Evolutionary conservation across 2,329 filamentous ascomycete species (phyloP), one percentile per base, ranked within the genome.

Genomic region (Chaetomium olivaceum): DNA sequence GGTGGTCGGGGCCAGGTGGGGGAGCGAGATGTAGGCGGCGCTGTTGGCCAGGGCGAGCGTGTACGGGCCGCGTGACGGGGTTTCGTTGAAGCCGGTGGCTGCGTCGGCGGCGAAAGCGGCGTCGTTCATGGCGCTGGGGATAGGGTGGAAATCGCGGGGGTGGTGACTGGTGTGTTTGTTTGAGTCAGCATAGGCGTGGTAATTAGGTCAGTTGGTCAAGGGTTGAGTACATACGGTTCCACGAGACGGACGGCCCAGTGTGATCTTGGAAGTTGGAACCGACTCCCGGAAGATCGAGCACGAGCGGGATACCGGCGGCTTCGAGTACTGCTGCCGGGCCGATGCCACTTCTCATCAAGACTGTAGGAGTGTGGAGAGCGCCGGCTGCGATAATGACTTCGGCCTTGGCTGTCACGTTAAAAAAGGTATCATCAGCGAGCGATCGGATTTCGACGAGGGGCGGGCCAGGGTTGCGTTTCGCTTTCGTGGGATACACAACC

Each of bases 201-300:
- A 16, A 25, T 14, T 14, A 52, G 21, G 21, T 25, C 2, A 3
- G 14, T 52, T 7, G 50, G 21, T 16, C 16, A 31, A 7, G 14
- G 14, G 39, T 16, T n/a, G 5, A 14, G 25, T 3, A 54, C 51
- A 11, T 59, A 57, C 63, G 67, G 65, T 71, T 68, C 64, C 64
- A 70, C 39, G 63, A 68, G 31, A 64, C 71, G 16, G 31, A 71
- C 27, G 36, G 74, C 65, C 27, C 73, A 12, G 74, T 70, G 59
- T 79, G 77, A 59, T 79, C 77, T 55, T 78, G 76, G 25, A 78
- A 73, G 64, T 78, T 78, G 21, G 78, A 81, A 7, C 87, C 87
- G 11, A 90, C 86, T 52, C 85, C 87, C 0, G 86, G 86, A 0
- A 86, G 78, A 67, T 89, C 81, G 0, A 80, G 76, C 59, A 86